Conservation (phyloP, 108 stramenopile species). For the Discostella stelligeroides region DNA sequence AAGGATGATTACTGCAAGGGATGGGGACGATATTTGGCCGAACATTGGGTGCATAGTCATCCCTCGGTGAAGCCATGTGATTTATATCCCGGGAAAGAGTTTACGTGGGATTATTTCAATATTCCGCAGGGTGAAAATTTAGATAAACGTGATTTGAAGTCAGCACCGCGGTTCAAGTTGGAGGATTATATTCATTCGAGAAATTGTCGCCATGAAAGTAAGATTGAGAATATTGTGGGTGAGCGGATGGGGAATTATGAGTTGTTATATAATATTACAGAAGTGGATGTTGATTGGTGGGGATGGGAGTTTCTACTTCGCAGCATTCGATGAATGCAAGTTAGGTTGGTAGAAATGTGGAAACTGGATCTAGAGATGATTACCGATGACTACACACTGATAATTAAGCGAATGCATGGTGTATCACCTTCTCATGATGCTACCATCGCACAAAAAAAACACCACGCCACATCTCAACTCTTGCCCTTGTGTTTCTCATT, state of each 20-base stretch:
- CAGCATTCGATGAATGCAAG: neutral
- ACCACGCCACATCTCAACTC: too few relatives aligned
- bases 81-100: slow-evolving; percentile 18
- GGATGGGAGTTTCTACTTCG: slow-evolving; percentile 5
- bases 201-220: neutral
- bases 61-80: slow-evolving; percentile 45
- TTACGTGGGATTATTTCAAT: neutral
- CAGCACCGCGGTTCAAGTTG: neutral
- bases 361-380: too few relatives aligned
- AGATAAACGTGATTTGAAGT: neutral
- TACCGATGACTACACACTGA: too few relatives aligned
- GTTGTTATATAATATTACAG: slow-evolving; percentile 10
- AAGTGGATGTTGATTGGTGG: slow-evolving; percentile 3
- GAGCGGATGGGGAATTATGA: neutral
- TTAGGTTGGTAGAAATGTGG: too few relatives aligned
- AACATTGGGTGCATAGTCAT: slow-evolving; percentile 52
- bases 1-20: slow-evolving; percentile 26
- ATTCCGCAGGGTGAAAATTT: neutral
- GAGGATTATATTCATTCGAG: neutral
- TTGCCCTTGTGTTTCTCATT: too few relatives aligned
- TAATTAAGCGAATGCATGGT: too few relatives aligned
- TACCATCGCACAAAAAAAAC: too few relatives aligned
- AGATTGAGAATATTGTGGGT: neutral
- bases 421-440: too few relatives aligned
- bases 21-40: slow-evolving; percentile 30